Evolutionary conservation across 495 filamentous ascomycete species (phyloP), one percentile per base, ranked within the genome.

Genomic region (Schizothecium vesticola): DNA sequence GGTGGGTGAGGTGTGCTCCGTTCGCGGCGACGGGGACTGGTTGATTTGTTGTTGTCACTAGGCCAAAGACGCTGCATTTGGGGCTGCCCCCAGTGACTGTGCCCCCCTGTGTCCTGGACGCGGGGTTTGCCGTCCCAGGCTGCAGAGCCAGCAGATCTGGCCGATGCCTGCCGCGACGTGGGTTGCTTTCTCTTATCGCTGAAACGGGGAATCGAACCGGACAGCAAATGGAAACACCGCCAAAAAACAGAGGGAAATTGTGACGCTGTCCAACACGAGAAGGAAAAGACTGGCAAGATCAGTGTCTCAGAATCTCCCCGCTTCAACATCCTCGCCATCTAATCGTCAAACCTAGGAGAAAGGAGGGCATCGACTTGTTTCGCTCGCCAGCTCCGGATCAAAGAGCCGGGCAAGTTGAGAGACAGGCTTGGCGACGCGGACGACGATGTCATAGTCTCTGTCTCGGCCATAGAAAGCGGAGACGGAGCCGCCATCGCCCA

Each of bases 371-470:
- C n/a, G n/a, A n/a, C n/a, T n/a, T n/a, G n/a, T n/a, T n/a, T 51
- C 31, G 31, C 31, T 36, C 31, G 0, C 43, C 43, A 19, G 19
- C 43, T 51, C 43, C 43, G 43, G 8, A n/a, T 7, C 13, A 51
- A n/a, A 51, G 43, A 51, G 43, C n/a, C 43, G n/a, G n/a, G n/a
- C 43, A 51, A n/a, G 43, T n/a, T 36, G 12, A 21, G 19, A 29
- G 16, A 33, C 3, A 23, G 25, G 25, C 63, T 65, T 65, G 63
- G 43, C 63, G 28, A 26, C 16, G 25, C 28, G 11, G 31, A 68
- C 67, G 68, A 70, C 64, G 68, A 70, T 73, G 62, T 71, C 66
- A 68, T 71, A 61, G 63, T 33, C 33, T 57, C 29, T 31, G n/a
- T 55, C 36, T 51, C 19, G 43, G 43, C 43, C 25, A 29, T 58